Base-by-base conservation (phyloP, 179 eudicot species). In the Patellifolia procumbens region DNA sequence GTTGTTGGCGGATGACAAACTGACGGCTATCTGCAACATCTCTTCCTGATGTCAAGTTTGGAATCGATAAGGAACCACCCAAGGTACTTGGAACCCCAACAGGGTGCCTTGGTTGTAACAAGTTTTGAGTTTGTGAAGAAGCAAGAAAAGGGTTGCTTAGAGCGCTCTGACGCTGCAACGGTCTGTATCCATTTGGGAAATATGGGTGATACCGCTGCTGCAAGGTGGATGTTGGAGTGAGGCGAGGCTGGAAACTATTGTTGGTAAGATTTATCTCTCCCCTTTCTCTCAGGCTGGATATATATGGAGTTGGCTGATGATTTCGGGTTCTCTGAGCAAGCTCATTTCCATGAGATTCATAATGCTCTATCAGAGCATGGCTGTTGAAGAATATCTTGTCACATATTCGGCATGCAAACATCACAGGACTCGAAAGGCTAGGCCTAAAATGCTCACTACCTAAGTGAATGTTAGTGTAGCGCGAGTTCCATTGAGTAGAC, bases 321-420 rank as follows among this genome's bases (percentile, higher is more conserved):
- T 24, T 58, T 79, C 58, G 78, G 71, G 24, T 15, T 70, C 60
- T 72, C 4, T 16, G 24, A 7, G 37, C 34, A 49, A 42, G 15
- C 51, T 71, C 80, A 34, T 19, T 7, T 22, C 35, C 65, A 76
- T 81, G 78, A 24, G 78, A 46, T 49, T 76, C 74, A 49, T 76
- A 77, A 58, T 81, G 83, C 70, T 72, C 59, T 67, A 81, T 29
- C 3, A 81, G 80, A 55, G 81, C 13, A 17, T 4, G 78, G 72
- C 56, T 16, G 42, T 19, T 73, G 24, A 32, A 15, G 66, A 43
- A 81, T 65, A 73, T 68, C 28, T 73, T 59, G 59, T 81, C 80
- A 73, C 83, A 81, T 34, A 35, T 15, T 39, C 78, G 78, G 68
- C 83, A 81, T 35, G 81, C 74, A 13, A 81, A n/a, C 58, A 77